Conservation (phyloP, 495 filamentous ascomycete species). For the Trichoderma gamsii region DNA sequence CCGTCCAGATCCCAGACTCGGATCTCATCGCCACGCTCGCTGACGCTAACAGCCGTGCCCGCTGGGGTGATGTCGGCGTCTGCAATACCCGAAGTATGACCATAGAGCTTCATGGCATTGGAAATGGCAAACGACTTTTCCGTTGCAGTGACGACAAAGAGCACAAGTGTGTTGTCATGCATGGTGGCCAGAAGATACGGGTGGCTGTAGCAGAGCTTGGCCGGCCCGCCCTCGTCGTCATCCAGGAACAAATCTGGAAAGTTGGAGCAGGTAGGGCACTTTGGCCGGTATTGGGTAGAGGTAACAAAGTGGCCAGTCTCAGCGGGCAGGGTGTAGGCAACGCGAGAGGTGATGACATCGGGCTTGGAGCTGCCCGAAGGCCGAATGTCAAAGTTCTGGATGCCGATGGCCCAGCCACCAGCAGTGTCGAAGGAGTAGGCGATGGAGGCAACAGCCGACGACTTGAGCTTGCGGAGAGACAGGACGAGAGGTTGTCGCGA, state of each 20-base stretch:
- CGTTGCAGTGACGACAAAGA: conserved; percentile 78
- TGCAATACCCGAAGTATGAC: conserved; percentile 87
- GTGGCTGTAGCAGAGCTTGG: conserved; percentile 77
- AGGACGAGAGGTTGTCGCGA: conserved; percentile 73
- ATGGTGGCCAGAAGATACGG: conserved; percentile 87
- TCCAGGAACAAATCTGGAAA: conserved; percentile 14
- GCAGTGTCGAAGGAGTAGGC: conserved; percentile 71
- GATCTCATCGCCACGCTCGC: conserved; percentile 73
- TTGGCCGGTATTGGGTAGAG: conserved; percentile 44
- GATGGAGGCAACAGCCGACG: conserved; percentile 67
- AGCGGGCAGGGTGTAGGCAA: conserved; percentile 37
- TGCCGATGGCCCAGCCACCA: conserved; percentile 78
- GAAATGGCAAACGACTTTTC: conserved; percentile 61
- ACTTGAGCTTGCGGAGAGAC: conserved; percentile 58
- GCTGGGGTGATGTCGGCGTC: conserved; percentile 78
- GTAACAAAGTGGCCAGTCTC: neutral
- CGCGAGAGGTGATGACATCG: conserved; percentile 41
- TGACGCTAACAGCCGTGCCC: conserved; percentile 88
- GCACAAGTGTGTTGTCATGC: conserved; percentile 84
- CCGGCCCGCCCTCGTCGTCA: conserved; percentile 45
- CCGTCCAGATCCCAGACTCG: conserved; percentile 92
- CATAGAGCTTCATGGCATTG: conserved; percentile 75
- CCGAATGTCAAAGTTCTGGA: conserved; percentile 75
- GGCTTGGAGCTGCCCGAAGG: conserved; percentile 28
- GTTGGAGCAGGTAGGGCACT: conserved; percentile 38